These are phyloP conservation scores for Cyberlindnera maclurae DNA, from an alignment of 805 yeast species.

Conservation along the genomic window DNA sequence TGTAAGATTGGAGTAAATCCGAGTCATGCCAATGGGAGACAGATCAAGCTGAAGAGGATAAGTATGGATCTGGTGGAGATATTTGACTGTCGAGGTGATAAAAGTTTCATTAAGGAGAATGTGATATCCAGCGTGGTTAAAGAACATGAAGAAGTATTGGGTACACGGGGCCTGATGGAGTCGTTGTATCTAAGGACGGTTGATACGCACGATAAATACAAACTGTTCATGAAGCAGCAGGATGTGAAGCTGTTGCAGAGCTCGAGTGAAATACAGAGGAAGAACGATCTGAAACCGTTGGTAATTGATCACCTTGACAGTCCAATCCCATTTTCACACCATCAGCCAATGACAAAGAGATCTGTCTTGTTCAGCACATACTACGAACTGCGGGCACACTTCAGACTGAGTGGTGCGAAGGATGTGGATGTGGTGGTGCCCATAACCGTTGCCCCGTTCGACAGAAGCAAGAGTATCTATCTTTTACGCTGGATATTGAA, in stretches of 20 bases:
- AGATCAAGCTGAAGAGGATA: conserved; percentile 37
- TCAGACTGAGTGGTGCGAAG: conserved; percentile 46
- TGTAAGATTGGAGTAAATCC: conserved; percentile 32
- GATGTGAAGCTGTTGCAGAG: conserved; percentile 24
- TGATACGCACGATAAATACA: conserved; percentile 21
- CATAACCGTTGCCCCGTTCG: conserved; percentile 47
- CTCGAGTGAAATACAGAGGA: conserved; percentile 12
- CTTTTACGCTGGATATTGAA: conserved; percentile 45
- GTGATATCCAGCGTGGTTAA: conserved; percentile 26
- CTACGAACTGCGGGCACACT: conserved; percentile 34
- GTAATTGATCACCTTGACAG: conserved; percentile 17
- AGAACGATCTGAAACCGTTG: conserved; percentile 24
- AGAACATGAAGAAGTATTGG: conserved; percentile 12
- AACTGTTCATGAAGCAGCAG: conserved; percentile 25
- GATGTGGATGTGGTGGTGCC: conserved; percentile 45
- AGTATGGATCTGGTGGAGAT: conserved; percentile 45
- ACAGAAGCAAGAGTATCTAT: conserved; percentile 39
- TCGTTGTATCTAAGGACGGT: conserved; percentile 23
- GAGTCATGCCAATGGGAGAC: conserved; percentile 6
- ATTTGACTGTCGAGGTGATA: conserved; percentile 32
- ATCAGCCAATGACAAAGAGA: conserved; percentile 41
- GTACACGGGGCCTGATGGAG: conserved; percentile 6
- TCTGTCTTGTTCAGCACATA: conserved; percentile 46
- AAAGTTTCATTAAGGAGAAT: conserved; percentile 40
- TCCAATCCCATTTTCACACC: conserved; percentile 31